These are phyloP conservation scores for Nakataea oryzae DNA, from an alignment of 2,329 filamentous ascomycete genomes.

Conservation along the genomic window DNA sequence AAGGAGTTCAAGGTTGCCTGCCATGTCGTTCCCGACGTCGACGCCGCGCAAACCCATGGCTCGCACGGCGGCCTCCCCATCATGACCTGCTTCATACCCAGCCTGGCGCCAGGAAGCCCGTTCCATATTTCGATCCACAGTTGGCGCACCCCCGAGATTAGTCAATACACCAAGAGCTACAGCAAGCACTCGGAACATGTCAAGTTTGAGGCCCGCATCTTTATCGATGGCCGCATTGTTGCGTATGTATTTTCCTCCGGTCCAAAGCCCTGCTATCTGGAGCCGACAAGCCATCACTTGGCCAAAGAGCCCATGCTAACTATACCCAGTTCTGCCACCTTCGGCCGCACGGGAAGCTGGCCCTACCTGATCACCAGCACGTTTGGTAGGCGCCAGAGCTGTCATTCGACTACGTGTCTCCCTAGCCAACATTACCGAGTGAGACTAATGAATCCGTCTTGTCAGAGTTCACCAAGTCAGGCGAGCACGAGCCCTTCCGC, in stretches of 20 bases:
- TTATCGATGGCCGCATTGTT: constrained; percentile 55
- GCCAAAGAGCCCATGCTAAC: neutral
- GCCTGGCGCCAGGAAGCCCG: constrained; percentile 41
- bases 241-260: constrained; percentile 30
- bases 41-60: constrained; percentile 35
- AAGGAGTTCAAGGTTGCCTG: constrained; percentile 78
- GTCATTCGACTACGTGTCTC: constrained; percentile 3
- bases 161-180: constrained; percentile 43
- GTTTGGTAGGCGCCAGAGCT: constrained; percentile 26
- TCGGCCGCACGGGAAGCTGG: constrained; percentile 39
- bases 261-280: no score
- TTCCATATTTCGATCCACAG: constrained; percentile 69
- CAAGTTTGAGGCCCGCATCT: constrained; percentile 55
- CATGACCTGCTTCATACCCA: constrained; percentile 62
- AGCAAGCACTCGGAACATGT: constrained; percentile 46
- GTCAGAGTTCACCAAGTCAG: constrained; percentile 41
- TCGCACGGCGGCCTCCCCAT: constrained; percentile 45
- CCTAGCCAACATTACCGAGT: neutral
- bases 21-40: constrained; percentile 50
- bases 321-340: constrained; percentile 38
- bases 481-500: constrained; percentile 48
- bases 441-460: neutral
- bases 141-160: constrained; percentile 54
- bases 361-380: constrained; percentile 37
- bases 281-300: no score